Evolutionary conservation across 148 eudicot species (phyloP).

Genomic region (Silene uniflora): DNA sequence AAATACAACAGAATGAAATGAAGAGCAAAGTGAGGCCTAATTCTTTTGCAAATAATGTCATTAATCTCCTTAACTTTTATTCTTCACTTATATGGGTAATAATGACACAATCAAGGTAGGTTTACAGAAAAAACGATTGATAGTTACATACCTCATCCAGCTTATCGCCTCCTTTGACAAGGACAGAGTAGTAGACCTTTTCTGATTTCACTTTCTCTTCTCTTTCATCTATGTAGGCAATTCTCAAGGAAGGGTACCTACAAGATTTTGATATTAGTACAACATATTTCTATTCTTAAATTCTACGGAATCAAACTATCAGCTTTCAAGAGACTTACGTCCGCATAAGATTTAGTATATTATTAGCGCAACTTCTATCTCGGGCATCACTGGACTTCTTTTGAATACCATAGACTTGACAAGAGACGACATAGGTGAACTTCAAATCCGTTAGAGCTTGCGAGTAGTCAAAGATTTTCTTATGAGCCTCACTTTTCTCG

Average conservation of each 20-base stretch:
- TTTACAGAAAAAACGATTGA: not conserved
- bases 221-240: conserved; percentile 93
- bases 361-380: conserved; percentile 68
- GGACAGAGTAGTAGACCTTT: conserved; percentile 88
- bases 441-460: conserved; percentile 92
- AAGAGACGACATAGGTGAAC: conserved; percentile 95
- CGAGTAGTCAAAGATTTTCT: conserved; percentile 48
- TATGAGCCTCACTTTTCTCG: conserved; percentile 42
- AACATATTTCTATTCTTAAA: not conserved
- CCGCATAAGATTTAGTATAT: conserved; percentile 85
- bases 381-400: conserved; percentile 62
- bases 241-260: conserved; percentile 93
- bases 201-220: conserved; percentile 66
- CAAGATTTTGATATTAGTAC: conserved; percentile 19
- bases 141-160: conserved; percentile 72
- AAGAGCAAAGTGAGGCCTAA: not conserved
- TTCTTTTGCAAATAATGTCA: not conserved
- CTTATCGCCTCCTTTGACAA: conserved; percentile 90
- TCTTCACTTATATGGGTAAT: conserved; percentile 8
- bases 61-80: not conserved
- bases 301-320: not conserved
- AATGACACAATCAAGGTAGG: conserved; percentile 10
- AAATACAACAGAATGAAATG: conserved; percentile 6
- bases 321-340: conserved; percentile 41
- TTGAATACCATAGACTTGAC: conserved; percentile 94